A percentile compares a stretch with the other conserved stretches of the same genome.
phyloP scores from a whole-genome alignment of 2,329 filamentous ascomycete species.

The Sporothrix curviconia region DNA sequence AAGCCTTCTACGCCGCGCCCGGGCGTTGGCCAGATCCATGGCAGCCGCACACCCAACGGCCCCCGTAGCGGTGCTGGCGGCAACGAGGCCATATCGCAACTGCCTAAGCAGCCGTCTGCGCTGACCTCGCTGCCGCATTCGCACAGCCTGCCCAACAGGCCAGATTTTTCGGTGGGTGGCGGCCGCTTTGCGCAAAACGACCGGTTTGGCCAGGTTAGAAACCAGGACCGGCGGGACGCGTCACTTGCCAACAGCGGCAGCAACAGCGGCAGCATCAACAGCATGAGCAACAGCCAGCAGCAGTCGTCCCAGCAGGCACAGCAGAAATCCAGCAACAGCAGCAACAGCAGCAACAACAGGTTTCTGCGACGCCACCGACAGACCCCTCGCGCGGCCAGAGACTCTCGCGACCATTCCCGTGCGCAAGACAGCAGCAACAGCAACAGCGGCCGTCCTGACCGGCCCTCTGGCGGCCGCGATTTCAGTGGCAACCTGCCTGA shows the following conservation, averaged over 20 bases:
- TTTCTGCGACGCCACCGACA: background rate
- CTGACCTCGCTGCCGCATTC: conserved; percentile 25
- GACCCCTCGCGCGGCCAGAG: background rate
- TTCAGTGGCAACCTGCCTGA: background rate
- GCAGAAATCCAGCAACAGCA: background rate
- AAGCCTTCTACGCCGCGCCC: conserved; percentile 26
- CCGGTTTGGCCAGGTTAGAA: conserved; percentile 23
- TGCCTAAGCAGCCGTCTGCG: conserved; percentile 28
- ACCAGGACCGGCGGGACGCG: conserved; percentile 18
- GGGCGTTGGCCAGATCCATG: conserved; percentile 18
- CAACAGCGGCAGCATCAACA: background rate
- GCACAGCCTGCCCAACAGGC: conserved; percentile 26
- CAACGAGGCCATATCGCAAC: background rate
- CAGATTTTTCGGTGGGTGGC: conserved; percentile 22
- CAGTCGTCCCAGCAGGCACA: background rate
- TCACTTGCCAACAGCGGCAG: background rate
- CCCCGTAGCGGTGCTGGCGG: conserved; percentile 21
- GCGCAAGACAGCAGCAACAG: background rate
- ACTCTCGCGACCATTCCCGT: conserved; percentile 2
- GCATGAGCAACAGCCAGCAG: background rate
- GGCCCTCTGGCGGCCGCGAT: background rate
- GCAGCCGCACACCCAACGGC: background rate
- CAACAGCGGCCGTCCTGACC: background rate
- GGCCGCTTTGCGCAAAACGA: conserved; percentile 16
- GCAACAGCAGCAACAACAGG: background rate